These are phyloP conservation scores for Dalbergia cochinchinensis DNA, from an alignment of 306 rosid species.

Conservation along the genomic window DNA sequence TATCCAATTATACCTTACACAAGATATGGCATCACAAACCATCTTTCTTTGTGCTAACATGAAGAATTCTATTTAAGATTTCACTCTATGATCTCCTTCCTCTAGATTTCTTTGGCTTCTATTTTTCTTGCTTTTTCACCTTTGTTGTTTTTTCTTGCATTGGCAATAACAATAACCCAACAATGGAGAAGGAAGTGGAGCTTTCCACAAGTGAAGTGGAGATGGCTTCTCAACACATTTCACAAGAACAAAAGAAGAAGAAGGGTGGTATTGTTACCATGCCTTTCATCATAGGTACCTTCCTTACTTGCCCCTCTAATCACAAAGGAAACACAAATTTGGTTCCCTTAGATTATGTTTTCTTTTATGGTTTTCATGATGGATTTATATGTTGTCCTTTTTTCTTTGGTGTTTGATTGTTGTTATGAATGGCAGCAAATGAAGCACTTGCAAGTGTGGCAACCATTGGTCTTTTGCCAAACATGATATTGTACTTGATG, in stretches of 20 bases:
- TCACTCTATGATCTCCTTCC: too few species aligned
- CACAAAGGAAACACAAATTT: too few species aligned
- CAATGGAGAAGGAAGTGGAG: conserved; percentile 48
- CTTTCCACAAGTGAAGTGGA: conserved; percentile 44
- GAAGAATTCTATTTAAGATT: neutral
- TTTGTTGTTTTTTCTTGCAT: neutral
- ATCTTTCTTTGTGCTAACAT: neutral
- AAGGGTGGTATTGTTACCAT: conserved; percentile 72
- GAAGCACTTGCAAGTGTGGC: conserved; percentile 75
- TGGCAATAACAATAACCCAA: neutral
- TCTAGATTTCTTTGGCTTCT: neutral
- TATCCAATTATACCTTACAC: neutral
- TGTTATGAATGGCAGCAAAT: conserved; percentile 54
- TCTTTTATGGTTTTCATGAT: neutral
- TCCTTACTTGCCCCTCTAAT: neutral
- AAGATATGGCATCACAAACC: neutral
- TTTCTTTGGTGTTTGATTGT: neutral
- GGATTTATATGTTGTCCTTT: neutral
- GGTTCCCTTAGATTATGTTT: neutral
- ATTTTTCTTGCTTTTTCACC: too few species aligned
- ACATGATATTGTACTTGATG: conserved; percentile 71
- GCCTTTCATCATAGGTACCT: conserved; percentile 71
- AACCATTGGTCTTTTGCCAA: conserved; percentile 60
- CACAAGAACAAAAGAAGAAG: conserved; percentile 38
- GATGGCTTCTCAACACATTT: conserved; percentile 26